Evolutionary conservation across 2,329 filamentous ascomycete species (phyloP), one percentile per base, ranked within the genome.

Genomic region (Knufia petricola): DNA sequence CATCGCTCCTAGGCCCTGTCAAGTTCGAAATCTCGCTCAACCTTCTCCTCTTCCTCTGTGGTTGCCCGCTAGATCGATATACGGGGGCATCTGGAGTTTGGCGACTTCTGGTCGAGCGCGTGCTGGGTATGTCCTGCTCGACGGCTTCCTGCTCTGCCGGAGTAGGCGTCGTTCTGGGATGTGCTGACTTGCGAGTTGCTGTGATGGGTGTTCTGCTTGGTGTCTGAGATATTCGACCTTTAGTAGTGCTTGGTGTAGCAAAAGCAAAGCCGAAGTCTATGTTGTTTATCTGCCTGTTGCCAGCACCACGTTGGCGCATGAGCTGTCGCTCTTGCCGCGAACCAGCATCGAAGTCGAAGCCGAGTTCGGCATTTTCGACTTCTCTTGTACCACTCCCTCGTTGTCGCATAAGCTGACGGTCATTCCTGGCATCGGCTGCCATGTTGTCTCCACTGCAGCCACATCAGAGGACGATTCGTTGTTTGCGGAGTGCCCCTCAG

Each of bases 361-460:
- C 52, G 43, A 58, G 56, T 20, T 58, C 54, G 10, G 50, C 43
- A 13, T 39, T 44, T 12, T 37, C 38, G n/a, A 56, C 39, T 17
- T 45, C 38, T 24, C 54, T 52, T 4, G 12, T 28, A 23, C 69
- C 74, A 60, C 75, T 74, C 61, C 75, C 75, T 59, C 75, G 74
- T 63, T 75, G 70, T 63, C 74, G 75, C 71, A 76, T 74, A 60
- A 72, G 71, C 59, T 69, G 69, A 59, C 73, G 72, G 65, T 77
- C 39, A 41, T 26, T 26, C 13, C 39, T 41, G 39, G 39, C 24
- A 24, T 41, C 24, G 7, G 8, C 4, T 26, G 23, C 39, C 39
- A 41, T 41, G 39, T 17, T 36, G 10, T 17, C 15, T 8, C 4
- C 4, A n/a, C 6, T 4, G 15, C 15, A n/a, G 4, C 32, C 32